Conservation (phyloP, 2,329 filamentous ascomycete species). For the Apiospora sp. region DNA sequence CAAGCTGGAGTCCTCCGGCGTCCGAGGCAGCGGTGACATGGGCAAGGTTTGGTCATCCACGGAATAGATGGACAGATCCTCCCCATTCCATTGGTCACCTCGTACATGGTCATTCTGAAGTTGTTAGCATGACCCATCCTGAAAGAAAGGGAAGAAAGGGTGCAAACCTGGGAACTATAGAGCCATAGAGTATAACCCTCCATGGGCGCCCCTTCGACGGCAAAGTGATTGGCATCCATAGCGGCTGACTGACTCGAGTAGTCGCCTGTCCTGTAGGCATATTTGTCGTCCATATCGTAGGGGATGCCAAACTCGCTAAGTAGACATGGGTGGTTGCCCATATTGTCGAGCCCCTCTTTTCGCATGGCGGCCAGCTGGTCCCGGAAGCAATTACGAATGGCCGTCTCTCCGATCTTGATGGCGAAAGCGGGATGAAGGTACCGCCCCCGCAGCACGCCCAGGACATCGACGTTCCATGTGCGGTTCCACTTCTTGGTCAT, state of each 20-base stretch:
- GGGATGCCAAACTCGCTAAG: conserved; percentile 97
- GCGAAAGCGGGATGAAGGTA: conserved; percentile 91
- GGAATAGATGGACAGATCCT: conserved; percentile 92
- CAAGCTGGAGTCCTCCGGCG: conserved; percentile 52
- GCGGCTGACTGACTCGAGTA: conserved; percentile 92
- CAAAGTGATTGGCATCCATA: conserved; percentile 96
- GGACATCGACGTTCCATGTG: conserved; percentile 94
- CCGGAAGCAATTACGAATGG: conserved; percentile 91
- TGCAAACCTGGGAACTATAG: conserved; percentile 70
- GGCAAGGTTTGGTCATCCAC: conserved; percentile 76
- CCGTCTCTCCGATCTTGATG: conserved; percentile 89
- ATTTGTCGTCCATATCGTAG: conserved; percentile 97
- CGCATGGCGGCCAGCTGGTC: conserved; percentile 86
- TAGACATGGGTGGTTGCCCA: conserved; percentile 87
- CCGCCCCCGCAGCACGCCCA: conserved; percentile 87
- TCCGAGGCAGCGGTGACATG: conserved; percentile 53
- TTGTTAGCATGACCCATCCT: neutral
- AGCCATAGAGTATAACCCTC: conserved; percentile 92
- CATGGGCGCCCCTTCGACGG: conserved; percentile 81
- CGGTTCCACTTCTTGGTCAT: conserved; percentile 99
- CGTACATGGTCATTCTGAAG: conserved; percentile 81
- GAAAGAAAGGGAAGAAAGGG: too few species aligned
- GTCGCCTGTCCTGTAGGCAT: conserved; percentile 94
- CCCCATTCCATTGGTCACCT: conserved; percentile 97
- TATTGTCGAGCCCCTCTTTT: conserved; percentile 86